These are phyloP conservation scores for Ligustrum vulgare DNA, from an alignment of 257 asterid species.

Conservation along the genomic window DNA sequence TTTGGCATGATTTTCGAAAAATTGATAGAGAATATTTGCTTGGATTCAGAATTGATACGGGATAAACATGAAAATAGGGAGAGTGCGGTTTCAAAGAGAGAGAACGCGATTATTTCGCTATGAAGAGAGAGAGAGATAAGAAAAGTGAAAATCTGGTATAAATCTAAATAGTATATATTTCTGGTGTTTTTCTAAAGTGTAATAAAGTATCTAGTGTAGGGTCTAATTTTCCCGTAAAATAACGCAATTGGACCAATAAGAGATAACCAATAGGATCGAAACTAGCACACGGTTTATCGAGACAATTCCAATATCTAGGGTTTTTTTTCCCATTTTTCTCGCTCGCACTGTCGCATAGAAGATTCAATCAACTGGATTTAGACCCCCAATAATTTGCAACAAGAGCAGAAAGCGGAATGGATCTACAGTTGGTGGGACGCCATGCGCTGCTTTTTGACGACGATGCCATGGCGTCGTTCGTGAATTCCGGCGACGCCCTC, in stretches of 20 bases:
- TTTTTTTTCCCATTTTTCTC: not conserved
- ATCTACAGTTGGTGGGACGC: constrained; percentile 80
- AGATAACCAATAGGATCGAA: not conserved
- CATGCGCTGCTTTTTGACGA: constrained; percentile 87
- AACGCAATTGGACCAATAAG: not conserved
- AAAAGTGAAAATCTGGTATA: no score
- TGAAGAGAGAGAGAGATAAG: no score
- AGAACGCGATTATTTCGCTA: no score
- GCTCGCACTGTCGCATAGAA: not conserved
- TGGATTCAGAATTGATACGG: no score
- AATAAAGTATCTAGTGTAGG: no score
- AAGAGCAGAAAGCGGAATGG: constrained; percentile 37
- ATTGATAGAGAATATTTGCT: no score
- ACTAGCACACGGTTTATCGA: not conserved
- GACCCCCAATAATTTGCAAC: not conserved
- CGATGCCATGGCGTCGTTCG: constrained; percentile 77
- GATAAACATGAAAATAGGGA: no score
- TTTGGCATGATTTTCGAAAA: no score
- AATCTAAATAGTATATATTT: no score
- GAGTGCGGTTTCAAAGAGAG: no score
- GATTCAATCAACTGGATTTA: not conserved
- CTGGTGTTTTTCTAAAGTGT: no score
- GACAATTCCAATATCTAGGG: not conserved
- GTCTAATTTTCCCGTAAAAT: no score
- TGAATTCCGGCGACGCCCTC: constrained; percentile 82